These are phyloP conservation scores for Oryza nivara DNA, from an alignment of 176 grass and related monocot genomes.

Conservation along the genomic window DNA sequence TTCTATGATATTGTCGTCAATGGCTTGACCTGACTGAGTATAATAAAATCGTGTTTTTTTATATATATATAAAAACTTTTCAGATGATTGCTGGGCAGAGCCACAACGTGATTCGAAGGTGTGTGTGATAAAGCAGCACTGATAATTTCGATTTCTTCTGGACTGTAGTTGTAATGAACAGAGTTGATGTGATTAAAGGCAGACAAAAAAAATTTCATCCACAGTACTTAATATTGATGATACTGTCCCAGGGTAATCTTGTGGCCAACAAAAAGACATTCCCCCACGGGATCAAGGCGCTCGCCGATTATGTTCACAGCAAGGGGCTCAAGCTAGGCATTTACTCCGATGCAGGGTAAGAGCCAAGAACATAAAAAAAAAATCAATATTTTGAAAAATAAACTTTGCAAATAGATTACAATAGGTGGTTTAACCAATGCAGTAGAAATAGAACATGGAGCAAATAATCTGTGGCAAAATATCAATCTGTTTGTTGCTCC, in stretches of 20 bases:
- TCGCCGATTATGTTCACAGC: slow-evolving; percentile 83
- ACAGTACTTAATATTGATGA: neutral
- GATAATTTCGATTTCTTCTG: neutral
- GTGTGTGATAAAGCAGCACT: neutral
- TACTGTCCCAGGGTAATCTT: slow-evolving; percentile 53
- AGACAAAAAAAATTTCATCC: neutral
- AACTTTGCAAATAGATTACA: too few relatives aligned
- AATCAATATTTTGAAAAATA: too few relatives aligned
- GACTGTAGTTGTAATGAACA: neutral
- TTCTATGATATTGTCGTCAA: neutral
- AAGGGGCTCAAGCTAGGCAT: slow-evolving; percentile 95
- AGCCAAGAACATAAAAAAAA: neutral
- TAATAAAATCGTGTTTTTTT: neutral
- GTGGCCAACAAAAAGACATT: slow-evolving; percentile 68
- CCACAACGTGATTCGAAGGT: slow-evolving; percentile 65
- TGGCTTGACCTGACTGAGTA: neutral
- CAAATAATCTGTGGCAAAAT: too few relatives aligned
- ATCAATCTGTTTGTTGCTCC: neutral
- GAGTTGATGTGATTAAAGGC: neutral
- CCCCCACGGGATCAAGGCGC: slow-evolving; percentile 75
- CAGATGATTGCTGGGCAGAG: slow-evolving; percentile 96
- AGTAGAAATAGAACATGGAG: too few relatives aligned
- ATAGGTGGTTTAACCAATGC: too few relatives aligned
- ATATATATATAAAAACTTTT: too few relatives aligned
- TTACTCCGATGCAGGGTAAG: slow-evolving; percentile 90